phyloP scores from a whole-genome alignment of 2,329 filamentous ascomycete genomes.

The Fusarium tupiense region DNA sequence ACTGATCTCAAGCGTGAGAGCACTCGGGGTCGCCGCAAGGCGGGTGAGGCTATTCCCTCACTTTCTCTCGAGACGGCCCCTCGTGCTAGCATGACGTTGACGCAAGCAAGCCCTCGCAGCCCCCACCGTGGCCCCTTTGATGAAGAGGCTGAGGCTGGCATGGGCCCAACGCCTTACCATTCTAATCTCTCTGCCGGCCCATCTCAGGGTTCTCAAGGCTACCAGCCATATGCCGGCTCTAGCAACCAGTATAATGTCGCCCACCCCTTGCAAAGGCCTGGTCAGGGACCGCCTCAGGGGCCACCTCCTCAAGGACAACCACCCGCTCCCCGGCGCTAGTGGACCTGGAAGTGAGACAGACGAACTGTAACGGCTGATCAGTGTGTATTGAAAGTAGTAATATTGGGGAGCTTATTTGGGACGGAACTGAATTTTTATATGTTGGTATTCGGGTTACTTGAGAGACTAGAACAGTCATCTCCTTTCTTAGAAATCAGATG shows the following conservation, averaged over 20 bases:
- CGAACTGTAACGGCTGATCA: slow-evolving; percentile 20
- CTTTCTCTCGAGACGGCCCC: slow-evolving; percentile 44
- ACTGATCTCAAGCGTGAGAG: slow-evolving; percentile 54
- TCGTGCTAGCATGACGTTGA: slow-evolving; percentile 38
- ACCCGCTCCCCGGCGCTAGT: slow-evolving; percentile 41
- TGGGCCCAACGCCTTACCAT: slow-evolving; percentile 46
- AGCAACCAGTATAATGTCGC: slow-evolving; percentile 31
- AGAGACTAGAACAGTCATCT: slow-evolving; percentile 22
- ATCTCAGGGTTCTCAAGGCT: slow-evolving; percentile 35
- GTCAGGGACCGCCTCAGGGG: slow-evolving; percentile 28
- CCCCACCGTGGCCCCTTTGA: slow-evolving; percentile 52
- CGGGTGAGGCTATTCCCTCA: slow-evolving; percentile 56
- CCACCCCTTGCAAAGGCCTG: slow-evolving; percentile 36
- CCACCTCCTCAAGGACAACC: slow-evolving; percentile 43
- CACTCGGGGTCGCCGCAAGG: slow-evolving; percentile 60
- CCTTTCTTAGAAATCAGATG: slow-evolving; percentile 33
- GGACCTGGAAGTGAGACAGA: slow-evolving; percentile 32
- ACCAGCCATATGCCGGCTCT: slow-evolving; percentile 36
- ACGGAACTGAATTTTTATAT: slow-evolving; percentile 18
- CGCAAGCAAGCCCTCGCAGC: slow-evolving; percentile 45
- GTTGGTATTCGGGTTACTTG: slow-evolving; percentile 28
- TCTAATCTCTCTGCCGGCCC: slow-evolving; percentile 40
- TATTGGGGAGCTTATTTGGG: slow-evolving; percentile 6
- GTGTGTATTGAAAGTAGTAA: slow-evolving; percentile 20
- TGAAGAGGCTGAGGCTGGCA: slow-evolving; percentile 54